Evolutionary conservation across 225 moss, liverwort and hornwort species (phyloP).

Genomic region (Pseudoscleropodium purum): DNA sequence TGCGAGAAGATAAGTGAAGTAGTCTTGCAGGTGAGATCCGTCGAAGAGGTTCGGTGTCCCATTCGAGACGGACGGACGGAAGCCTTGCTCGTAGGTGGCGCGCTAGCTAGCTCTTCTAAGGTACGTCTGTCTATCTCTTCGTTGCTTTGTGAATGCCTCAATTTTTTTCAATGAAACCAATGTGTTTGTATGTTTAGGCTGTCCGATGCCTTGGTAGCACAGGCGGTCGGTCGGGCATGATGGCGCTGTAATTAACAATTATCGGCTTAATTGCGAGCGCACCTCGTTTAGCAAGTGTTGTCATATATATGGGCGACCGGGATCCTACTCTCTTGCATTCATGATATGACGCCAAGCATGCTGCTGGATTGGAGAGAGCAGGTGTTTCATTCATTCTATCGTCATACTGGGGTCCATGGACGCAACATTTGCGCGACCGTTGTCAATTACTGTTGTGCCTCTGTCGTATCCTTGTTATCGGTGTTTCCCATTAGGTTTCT

Average conservation of each 20-base stretch:
- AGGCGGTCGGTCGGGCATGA: neutral
- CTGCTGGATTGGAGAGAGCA: neutral
- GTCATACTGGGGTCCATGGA: too few relatives aligned
- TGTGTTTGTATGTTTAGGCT: too few relatives aligned
- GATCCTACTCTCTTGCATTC: neutral
- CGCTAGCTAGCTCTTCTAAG: too few relatives aligned
- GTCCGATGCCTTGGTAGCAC: neutral
- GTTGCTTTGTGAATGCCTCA: neutral
- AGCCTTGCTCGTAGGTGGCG: too few relatives aligned
- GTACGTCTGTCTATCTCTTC: neutral
- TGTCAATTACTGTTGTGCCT: too few relatives aligned
- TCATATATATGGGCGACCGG: neutral
- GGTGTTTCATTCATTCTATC: neutral
- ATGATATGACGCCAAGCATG: neutral
- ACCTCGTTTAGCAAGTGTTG: neutral
- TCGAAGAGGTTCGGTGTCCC: neutral
- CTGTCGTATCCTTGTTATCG: neutral
- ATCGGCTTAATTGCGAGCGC: neutral
- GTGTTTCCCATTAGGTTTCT: neutral
- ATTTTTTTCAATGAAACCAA: neutral
- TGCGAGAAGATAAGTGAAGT: neutral
- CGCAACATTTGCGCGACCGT: too few relatives aligned
- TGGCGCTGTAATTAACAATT: neutral
- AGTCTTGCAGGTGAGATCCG: neutral
- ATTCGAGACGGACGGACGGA: neutral